Evolutionary conservation across 2,329 filamentous ascomycete genomes (phyloP).

Genomic region (Aspergillus floridensis): DNA sequence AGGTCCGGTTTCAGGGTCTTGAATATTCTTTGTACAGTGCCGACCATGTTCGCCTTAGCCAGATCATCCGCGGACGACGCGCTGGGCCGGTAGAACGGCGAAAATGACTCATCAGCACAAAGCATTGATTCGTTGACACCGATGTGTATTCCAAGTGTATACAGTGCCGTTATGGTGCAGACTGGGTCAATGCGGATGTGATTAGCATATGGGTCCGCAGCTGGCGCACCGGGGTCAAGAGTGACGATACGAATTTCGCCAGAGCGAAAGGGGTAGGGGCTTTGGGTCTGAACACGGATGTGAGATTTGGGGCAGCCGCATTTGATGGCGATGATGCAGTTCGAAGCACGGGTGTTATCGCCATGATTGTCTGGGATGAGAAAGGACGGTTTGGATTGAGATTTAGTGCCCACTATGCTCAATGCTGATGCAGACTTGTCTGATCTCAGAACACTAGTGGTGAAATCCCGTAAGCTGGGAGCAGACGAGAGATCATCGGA

Average conservation of each 20-base stretch:
- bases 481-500: not conserved
- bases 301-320: constrained; percentile 19
- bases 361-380: constrained; percentile 5
- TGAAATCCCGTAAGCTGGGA: not conserved
- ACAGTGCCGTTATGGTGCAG: constrained; percentile 25
- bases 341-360: not conserved
- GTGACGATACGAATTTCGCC: constrained; percentile 13
- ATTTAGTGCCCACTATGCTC: not conserved
- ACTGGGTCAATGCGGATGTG: constrained; percentile 26
- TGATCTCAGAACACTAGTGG: not conserved
- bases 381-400: constrained; percentile 7
- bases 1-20: constrained; percentile 21
- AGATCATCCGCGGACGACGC: not conserved
- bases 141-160: constrained; percentile 20
- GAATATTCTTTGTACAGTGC: constrained; percentile 14
- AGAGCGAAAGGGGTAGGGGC: not conserved
- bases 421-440: not conserved
- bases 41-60: constrained; percentile 10
- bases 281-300: constrained; percentile 11
- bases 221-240: constrained; percentile 9
- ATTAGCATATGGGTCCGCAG: constrained; percentile 26
- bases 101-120: constrained; percentile 24
- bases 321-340: constrained; percentile 14
- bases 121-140: constrained; percentile 24
- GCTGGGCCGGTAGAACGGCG: constrained; percentile 26